Evolutionary conservation across 768 basidiomycete species (phyloP), one percentile per base, ranked within the genome.

Genomic region (Clitopilus hobsonii): DNA sequence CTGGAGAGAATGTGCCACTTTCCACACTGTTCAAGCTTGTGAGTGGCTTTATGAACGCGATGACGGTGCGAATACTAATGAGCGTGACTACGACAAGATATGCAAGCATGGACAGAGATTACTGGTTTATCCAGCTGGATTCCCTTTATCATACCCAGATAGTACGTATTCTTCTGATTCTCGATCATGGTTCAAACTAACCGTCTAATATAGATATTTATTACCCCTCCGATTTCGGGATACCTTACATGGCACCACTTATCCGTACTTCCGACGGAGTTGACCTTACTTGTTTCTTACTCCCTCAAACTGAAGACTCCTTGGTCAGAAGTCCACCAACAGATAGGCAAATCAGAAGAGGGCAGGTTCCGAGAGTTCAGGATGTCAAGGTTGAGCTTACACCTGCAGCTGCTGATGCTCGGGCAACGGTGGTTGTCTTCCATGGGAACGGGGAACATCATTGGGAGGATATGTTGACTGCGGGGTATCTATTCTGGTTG

Each of bases 341-440:
- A 6, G 23, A 54, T 5, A 7, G 10, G 7, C 13, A 22, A 45
- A 45, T 45, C 41, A 45, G 22, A 18, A 16, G 41, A 4, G 41
- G 41, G 18, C 41, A 18, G 13, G 32, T 36, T 10, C 41, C 41
- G 2, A 0, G 2, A 6, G n/a, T 53, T 8, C 54, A 49, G 6
- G 60, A 61, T 18, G 56, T 36, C 11, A 49, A 50, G 29, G 56
- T 59, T 7, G 56, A 59, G 29, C 27, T 62, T 45, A 62, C 61
- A 18, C 56, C 55, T 8, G 61, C 56, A 1, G 58, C 58, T n/a
- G 38, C 58, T 6, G 52, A 60, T 23, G 59, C 60, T 16, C 73
- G 85, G 11, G 92, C 91, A 5, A 94, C 91, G 0, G 76, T 95
- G 4, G 69, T 98, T 36, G 83, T 96, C 78, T 92, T 95, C 55